Conservation (phyloP, 306 rosid species). For the Vachellia pachyceras region DNA sequence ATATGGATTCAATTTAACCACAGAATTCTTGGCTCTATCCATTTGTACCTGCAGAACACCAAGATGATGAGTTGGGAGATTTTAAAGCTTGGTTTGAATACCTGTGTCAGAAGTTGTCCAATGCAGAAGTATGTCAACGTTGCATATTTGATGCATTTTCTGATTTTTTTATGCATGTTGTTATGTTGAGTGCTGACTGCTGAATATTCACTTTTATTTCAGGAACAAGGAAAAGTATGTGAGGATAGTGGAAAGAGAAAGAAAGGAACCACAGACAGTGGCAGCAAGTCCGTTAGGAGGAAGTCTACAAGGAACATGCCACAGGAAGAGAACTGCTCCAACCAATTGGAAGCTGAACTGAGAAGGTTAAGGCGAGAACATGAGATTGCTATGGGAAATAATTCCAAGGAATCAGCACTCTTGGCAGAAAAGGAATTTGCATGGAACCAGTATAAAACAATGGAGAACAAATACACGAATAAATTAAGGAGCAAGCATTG, state of each 20-base stretch:
- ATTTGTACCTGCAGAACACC: conserved; percentile 50
- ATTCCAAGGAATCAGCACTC: conserved; percentile 63
- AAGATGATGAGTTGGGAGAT: conserved; percentile 67
- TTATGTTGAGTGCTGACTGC: conserved; percentile 40
- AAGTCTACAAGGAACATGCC: conserved; percentile 25
- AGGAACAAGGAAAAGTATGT: conserved; percentile 49
- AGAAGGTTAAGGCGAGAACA: conserved; percentile 55
- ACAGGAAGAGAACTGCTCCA: conserved; percentile 42
- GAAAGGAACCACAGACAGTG: conserved; percentile 35
- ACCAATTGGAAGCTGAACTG: conserved; percentile 44
- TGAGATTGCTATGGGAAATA: conserved; percentile 61
- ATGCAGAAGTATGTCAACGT: conserved; percentile 55
- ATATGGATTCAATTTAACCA: conserved; percentile 1
- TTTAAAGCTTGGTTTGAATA: conserved; percentile 57
- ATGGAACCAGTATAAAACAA: conserved; percentile 76
- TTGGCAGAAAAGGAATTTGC: conserved; percentile 79
- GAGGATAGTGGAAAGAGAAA: conserved; percentile 35
- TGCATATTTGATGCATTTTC: conserved; percentile 22
- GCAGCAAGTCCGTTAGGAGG: conserved; percentile 30
- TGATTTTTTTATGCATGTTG: conserved; percentile 34
- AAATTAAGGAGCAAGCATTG: conserved; percentile 59
- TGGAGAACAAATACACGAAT: conserved; percentile 59
- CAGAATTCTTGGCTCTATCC: conserved; percentile 27
- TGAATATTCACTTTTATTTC: conserved; percentile 37
- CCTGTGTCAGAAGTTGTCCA: conserved; percentile 39